Conservation (phyloP, 2,329 filamentous ascomycete species). For the Anthostomella pinea region DNA sequence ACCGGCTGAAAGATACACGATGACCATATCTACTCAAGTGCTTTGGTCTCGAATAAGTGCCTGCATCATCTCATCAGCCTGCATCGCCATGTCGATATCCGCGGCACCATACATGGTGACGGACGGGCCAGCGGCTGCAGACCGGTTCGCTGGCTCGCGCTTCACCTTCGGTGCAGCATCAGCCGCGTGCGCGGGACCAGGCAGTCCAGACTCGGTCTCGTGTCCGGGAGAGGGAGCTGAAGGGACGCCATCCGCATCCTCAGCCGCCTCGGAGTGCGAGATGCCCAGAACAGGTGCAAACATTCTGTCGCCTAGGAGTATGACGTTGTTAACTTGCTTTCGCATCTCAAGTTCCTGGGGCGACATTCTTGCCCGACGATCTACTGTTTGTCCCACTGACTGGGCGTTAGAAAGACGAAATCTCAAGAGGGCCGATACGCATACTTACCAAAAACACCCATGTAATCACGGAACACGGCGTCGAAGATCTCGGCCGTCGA, state of each 20-base stretch:
- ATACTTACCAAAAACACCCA: slow-evolving; percentile 22
- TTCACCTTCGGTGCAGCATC: background rate
- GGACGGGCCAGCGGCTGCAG: too few relatives aligned
- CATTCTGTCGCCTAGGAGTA: slow-evolving; percentile 12
- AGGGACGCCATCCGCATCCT: background rate
- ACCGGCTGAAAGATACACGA: background rate
- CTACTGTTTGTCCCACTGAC: slow-evolving; percentile 16
- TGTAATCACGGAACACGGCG: slow-evolving; percentile 17
- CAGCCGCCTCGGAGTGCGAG: background rate
- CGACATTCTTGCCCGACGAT: slow-evolving; percentile 6
- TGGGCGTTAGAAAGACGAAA: slow-evolving; percentile 9
- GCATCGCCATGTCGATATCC: background rate
- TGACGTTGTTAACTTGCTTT: slow-evolving; percentile 3
- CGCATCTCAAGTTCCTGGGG: slow-evolving; percentile 13
- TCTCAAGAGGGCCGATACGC: background rate
- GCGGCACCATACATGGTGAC: too few relatives aligned
- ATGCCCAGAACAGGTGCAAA: slow-evolving; percentile 14
- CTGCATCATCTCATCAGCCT: slow-evolving; percentile 13
- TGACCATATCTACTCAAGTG: background rate
- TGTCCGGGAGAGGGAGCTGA: background rate
- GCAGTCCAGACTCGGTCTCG: background rate
- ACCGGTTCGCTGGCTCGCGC: background rate
- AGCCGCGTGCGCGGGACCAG: background rate
- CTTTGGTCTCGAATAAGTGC: slow-evolving; percentile 12
- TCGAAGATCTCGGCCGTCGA: slow-evolving; percentile 13